These are phyloP conservation scores for Candida silvicultrix DNA, from an alignment of 805 yeast genomes.

Conservation along the genomic window DNA sequence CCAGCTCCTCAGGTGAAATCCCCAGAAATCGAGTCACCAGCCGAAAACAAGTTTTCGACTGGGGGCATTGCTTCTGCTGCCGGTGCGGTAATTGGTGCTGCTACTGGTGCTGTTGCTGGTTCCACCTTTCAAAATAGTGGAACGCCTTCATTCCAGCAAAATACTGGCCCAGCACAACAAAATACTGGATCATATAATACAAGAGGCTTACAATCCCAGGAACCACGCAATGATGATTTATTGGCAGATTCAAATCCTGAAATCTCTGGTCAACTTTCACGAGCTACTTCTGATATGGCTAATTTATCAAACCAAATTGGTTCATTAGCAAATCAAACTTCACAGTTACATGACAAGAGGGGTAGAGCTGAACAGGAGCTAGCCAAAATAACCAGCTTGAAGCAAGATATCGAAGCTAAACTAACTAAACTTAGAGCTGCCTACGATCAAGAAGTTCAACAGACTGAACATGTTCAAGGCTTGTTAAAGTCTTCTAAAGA, in stretches of 20 bases:
- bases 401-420: slow-evolving; percentile 68
- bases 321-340: slow-evolving; percentile 70
- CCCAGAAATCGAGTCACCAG: not conserved
- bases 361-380: slow-evolving; percentile 73
- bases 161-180: slow-evolving; percentile 7
- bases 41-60: slow-evolving; percentile 1
- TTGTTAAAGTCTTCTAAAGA: slow-evolving; percentile 50
- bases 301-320: slow-evolving; percentile 80
- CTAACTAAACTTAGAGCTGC: slow-evolving; percentile 57
- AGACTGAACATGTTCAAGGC: slow-evolving; percentile 66
- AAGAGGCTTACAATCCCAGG: slow-evolving; percentile 7
- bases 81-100: not conserved
- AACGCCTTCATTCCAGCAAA: slow-evolving; percentile 2
- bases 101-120: not conserved
- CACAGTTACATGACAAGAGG: slow-evolving; percentile 63
- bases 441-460: slow-evolving; percentile 74
- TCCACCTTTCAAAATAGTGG: slow-evolving; percentile 6
- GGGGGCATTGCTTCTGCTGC: not conserved
- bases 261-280: slow-evolving; percentile 61
- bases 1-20: slow-evolving; percentile 5
- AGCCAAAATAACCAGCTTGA: slow-evolving; percentile 55
- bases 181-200: slow-evolving; percentile 4
- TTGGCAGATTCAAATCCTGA: slow-evolving; percentile 45
- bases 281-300: slow-evolving; percentile 81
- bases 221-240: slow-evolving; percentile 35